phyloP scores from a whole-genome alignment of 2,329 filamentous ascomycete genomes.

The Escovopsis sp. region DNA sequence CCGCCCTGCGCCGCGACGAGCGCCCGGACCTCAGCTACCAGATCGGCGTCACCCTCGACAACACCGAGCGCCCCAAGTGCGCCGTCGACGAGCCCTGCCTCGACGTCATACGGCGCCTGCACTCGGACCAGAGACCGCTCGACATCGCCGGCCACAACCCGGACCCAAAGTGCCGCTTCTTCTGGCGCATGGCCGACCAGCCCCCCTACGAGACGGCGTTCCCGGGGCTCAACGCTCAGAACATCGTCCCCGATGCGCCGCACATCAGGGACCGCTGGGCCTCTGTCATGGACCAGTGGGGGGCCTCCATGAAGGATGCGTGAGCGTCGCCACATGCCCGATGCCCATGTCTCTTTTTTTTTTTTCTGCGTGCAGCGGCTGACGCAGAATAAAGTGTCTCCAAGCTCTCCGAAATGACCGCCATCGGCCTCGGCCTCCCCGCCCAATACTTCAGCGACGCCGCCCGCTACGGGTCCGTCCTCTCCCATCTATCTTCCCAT shows the following conservation, averaged over 20 bases:
- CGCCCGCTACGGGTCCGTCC: constrained; percentile 36
- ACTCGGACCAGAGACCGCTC: constrained; percentile 39
- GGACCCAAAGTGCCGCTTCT: constrained; percentile 49
- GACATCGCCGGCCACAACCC: constrained; percentile 42
- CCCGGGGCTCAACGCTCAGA: constrained; percentile 38
- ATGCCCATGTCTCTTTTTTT: background rate
- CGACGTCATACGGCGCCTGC: constrained; percentile 38
- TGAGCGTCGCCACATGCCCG: constrained; percentile 10
- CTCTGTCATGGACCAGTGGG: constrained; percentile 42
- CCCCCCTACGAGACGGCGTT: constrained; percentile 41
- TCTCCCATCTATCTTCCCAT: background rate
- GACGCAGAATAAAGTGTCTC: constrained; percentile 26
- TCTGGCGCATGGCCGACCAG: constrained; percentile 43
- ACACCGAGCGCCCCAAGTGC: constrained; percentile 50
- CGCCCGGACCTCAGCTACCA: constrained; percentile 45
- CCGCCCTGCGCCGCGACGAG: constrained; percentile 33
- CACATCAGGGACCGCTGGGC: constrained; percentile 37
- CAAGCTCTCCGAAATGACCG: constrained; percentile 43
- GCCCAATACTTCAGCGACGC: constrained; percentile 38
- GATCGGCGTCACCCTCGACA: constrained; percentile 46
- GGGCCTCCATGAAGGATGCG: constrained; percentile 45
- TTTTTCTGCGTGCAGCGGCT: no score
- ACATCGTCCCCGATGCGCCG: constrained; percentile 36
- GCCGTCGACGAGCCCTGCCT: constrained; percentile 47
- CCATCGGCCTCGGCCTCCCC: constrained; percentile 39